A percentile compares a stretch with the other conserved stretches of the same genome.
Evolutionary conservation across 169 alveolate species (phyloP).

Genomic region (Plasmodium blacklocki): DNA sequence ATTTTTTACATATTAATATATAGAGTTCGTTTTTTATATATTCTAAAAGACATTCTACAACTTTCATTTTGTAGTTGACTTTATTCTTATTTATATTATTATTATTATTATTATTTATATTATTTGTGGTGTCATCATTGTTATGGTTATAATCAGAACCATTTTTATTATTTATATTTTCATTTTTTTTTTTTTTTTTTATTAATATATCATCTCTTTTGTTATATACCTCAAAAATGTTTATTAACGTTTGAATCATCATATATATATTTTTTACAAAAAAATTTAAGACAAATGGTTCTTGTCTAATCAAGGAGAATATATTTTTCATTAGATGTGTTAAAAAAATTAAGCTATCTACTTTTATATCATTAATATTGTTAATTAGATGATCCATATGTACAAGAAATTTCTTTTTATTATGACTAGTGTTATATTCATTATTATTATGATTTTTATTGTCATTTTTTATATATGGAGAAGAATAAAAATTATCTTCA

Average conservation of each 20-base stretch:
- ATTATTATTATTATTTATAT: background rate
- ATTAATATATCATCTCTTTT: background rate
- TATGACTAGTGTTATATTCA: background rate
- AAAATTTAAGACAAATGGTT: constrained; percentile 54
- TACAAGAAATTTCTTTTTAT: constrained; percentile 5
- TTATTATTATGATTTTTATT: background rate
- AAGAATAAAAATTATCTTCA: constrained; percentile 3
- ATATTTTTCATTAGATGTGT: constrained; percentile 55
- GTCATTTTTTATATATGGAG: background rate
- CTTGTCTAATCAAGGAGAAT: constrained; percentile 42
- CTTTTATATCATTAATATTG: constrained; percentile 24
- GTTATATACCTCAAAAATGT: background rate
- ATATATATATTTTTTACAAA: constrained; percentile 32
- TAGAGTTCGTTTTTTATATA: constrained; percentile 49
- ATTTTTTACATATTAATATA: constrained; percentile 36
- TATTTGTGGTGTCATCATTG: background rate
- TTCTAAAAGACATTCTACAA: constrained; percentile 26
- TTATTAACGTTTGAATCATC: constrained; percentile 26
- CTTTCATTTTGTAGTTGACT: constrained; percentile 11
- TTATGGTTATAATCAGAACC: background rate
- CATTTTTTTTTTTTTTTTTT: background rate
- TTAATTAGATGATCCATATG: constrained; percentile 6
- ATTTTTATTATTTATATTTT: no score
- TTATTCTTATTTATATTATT: background rate
- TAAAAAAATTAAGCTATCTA: constrained; percentile 46